phyloP scores from a whole-genome alignment of 2,329 filamentous ascomycete species.

The Neonectria faginata region DNA sequence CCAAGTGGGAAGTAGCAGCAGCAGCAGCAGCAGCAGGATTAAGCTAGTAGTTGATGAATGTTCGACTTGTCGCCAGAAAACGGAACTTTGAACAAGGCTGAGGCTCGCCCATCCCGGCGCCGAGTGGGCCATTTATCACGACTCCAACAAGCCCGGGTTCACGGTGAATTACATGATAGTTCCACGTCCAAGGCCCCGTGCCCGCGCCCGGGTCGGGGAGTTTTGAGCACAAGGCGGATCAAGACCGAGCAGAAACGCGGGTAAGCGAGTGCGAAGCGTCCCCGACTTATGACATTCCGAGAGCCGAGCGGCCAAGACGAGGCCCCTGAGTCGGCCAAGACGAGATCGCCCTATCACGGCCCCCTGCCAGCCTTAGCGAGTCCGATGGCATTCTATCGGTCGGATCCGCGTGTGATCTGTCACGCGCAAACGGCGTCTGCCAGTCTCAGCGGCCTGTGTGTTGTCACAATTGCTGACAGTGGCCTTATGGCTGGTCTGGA shows the following conservation, averaged over 20 bases:
- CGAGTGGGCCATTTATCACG: neutral
- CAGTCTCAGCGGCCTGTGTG: neutral
- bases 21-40: neutral
- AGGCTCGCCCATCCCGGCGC: neutral
- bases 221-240: neutral
- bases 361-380: constrained; percentile 2
- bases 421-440: neutral
- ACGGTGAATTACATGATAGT: neutral
- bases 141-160: neutral
- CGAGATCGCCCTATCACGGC: constrained; percentile 1
- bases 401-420: neutral
- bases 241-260: neutral
- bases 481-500: neutral
- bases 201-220: neutral
- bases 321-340: neutral
- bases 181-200: neutral
- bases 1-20: neutral
- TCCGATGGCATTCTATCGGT: constrained; percentile 9
- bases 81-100: no score
- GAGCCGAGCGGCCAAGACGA: neutral
- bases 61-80: constrained; percentile 1
- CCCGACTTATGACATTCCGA: neutral
- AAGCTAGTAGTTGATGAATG: neutral
- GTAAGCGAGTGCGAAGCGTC: constrained; percentile 6
- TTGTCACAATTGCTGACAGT: constrained; percentile 4